Conservation (phyloP, 1,284 basidiomycete genomes). For the Tetrapyrgos nigripes region DNA sequence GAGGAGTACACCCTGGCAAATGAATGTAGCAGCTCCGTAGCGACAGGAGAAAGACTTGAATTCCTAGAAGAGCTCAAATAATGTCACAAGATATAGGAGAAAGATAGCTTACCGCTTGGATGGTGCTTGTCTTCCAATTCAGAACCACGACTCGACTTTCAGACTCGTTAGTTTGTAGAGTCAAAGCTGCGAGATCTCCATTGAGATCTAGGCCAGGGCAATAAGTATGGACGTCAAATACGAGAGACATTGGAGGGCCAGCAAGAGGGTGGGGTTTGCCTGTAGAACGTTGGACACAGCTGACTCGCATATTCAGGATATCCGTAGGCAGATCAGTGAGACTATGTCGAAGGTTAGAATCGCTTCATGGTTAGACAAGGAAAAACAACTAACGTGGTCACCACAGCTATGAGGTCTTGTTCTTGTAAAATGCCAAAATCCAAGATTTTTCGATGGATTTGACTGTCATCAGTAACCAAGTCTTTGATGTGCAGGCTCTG, state of each 20-base stretch:
- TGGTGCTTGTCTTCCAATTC: conserved; percentile 11
- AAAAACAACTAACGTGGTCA: conserved; percentile 12
- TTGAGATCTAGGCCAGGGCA: conserved; percentile 11
- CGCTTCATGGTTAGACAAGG: background rate
- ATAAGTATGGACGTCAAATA: background rate
- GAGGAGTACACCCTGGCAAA: conserved; percentile 8
- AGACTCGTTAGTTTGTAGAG: conserved; percentile 3
- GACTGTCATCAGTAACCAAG: too few species aligned
- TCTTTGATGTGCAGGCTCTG: conserved; percentile 2
- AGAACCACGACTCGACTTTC: conserved; percentile 6
- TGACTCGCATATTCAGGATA: conserved; percentile 5
- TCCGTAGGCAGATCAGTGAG: background rate
- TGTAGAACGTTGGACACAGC: conserved; percentile 11
- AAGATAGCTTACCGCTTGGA: conserved; percentile 6
- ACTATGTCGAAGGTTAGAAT: background rate
- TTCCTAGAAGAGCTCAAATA: background rate
- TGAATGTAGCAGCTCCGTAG: conserved; percentile 14
- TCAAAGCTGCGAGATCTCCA: conserved; percentile 8
- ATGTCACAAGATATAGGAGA: background rate
- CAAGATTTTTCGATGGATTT: conserved; percentile 2
- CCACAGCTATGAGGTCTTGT: conserved; percentile 11
- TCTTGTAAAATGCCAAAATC: conserved; percentile 13
- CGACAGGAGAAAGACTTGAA: conserved; percentile 6
- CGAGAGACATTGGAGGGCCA: conserved; percentile 9
- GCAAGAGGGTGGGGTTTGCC: conserved; percentile 13